phyloP scores from a whole-genome alignment of 495 filamentous ascomycete species.

The Penicillium simplicissimum region DNA sequence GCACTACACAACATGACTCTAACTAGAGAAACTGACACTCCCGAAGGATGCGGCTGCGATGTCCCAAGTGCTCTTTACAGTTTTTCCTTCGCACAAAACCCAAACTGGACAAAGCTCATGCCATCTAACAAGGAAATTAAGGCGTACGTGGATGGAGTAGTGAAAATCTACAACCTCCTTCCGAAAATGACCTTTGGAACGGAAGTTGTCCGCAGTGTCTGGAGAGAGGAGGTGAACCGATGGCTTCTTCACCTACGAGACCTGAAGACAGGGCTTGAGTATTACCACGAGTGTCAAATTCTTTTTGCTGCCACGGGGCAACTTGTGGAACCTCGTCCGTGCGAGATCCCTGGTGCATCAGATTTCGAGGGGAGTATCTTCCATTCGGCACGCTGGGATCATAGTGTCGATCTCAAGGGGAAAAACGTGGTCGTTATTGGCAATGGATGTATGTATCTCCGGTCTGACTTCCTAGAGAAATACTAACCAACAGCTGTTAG shows the following conservation, averaged over 20 bases:
- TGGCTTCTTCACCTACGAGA: slow-evolving; percentile 48
- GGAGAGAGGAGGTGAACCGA: slow-evolving; percentile 41
- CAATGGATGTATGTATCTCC: slow-evolving; percentile 34
- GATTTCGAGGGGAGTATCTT: slow-evolving; percentile 54
- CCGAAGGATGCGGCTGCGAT: slow-evolving; percentile 28
- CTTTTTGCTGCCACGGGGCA: slow-evolving; percentile 48
- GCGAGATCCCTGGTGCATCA: slow-evolving; percentile 48
- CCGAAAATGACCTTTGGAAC: slow-evolving; percentile 45
- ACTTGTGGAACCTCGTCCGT: slow-evolving; percentile 46
- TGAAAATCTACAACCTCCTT: slow-evolving; percentile 44
- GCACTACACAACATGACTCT: background rate
- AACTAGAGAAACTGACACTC: background rate
- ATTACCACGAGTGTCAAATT: slow-evolving; percentile 46
- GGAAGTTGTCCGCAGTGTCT: slow-evolving; percentile 40
- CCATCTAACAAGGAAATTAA: slow-evolving; percentile 47
- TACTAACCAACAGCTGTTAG: slow-evolving; percentile 20
- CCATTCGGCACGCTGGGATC: slow-evolving; percentile 62
- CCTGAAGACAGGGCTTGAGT: slow-evolving; percentile 24
- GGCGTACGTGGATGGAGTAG: slow-evolving; percentile 45
- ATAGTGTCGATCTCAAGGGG: slow-evolving; percentile 52
- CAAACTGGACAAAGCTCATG: slow-evolving; percentile 45
- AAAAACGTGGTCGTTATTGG: slow-evolving; percentile 63
- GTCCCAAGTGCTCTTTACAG: slow-evolving; percentile 44
- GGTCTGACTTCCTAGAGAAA: too few relatives aligned
- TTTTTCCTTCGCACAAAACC: slow-evolving; percentile 51